A percentile compares a stretch with the other conserved stretches of the same genome.
Evolutionary conservation across 352 stramenopile genomes (phyloP).

Genomic region (Poterioochromonas sp.): DNA sequence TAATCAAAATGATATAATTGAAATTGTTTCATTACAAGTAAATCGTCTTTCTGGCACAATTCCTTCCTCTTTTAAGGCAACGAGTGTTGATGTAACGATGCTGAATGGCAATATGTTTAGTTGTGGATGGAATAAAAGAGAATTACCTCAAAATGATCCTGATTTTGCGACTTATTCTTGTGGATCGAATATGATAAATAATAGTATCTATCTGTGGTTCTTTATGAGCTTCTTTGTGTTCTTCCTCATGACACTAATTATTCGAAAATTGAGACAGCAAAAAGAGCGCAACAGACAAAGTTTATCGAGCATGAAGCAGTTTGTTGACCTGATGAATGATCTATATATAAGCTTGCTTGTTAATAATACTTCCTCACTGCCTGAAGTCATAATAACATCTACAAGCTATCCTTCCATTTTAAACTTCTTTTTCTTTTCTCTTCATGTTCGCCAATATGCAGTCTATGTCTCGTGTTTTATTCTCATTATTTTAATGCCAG

Average conservation of each 20-base stretch:
- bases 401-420: too few relatives aligned
- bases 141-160: neutral
- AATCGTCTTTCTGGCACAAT: slow-evolving; percentile 19
- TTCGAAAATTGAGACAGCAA: too few relatives aligned
- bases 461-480: neutral
- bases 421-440: too few relatives aligned
- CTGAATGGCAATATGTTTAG: neutral
- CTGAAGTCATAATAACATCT: too few relatives aligned
- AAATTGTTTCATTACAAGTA: neutral
- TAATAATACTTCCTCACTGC: too few relatives aligned
- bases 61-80: neutral
- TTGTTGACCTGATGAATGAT: too few relatives aligned
- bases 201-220: neutral
- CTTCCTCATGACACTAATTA: too few relatives aligned
- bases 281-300: too few relatives aligned
- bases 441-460: too few relatives aligned
- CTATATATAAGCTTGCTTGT: too few relatives aligned
- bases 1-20: neutral
- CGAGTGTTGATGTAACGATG: neutral
- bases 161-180: neutral
- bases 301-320: too few relatives aligned
- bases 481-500: neutral
- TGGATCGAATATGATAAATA: neutral
- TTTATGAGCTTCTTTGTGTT: neutral
- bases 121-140: neutral